A percentile compares a stretch with the other conserved stretches of the same genome.
Conservation (phyloP, 2,329 filamentous ascomycete species). For the Grosmannia penicillata region DNA sequence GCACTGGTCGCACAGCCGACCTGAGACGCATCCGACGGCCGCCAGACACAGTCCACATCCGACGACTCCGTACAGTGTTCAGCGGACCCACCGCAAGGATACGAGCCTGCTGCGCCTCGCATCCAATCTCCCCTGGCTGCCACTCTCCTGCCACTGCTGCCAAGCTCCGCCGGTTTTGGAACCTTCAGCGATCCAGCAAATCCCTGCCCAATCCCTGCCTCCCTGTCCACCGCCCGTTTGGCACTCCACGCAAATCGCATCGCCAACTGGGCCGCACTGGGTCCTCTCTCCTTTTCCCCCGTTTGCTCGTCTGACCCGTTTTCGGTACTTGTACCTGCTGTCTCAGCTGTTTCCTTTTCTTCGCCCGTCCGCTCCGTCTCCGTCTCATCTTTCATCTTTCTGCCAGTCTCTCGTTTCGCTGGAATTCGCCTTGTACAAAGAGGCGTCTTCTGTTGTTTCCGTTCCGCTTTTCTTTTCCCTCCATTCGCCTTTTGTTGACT, state of each 20-base stretch:
- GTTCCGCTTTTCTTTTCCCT: background rate
- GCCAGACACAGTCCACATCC: background rate
- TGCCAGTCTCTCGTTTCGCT: background rate
- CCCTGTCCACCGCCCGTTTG: no score
- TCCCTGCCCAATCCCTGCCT: no score
- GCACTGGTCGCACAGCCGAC: no score
- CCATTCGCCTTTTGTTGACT: background rate
- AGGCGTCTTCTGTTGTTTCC: background rate
- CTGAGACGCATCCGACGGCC: no score
- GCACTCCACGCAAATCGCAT: background rate
- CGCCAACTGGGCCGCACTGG: background rate
- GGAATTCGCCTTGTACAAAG: background rate
- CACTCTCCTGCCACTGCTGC: constrained; percentile 1
- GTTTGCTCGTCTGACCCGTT: background rate
- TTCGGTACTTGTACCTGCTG: no score
- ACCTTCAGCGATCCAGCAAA: constrained; percentile 1
- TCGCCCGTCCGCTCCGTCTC: background rate
- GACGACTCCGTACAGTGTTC: no score
- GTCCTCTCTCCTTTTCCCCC: background rate
- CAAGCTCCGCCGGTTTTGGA: constrained; percentile 4
- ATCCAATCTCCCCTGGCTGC: constrained; percentile 11
- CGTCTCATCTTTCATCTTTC: background rate
- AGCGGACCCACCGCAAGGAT: background rate
- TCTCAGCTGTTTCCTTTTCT: background rate
- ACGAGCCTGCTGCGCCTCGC: constrained; percentile 10